Evolutionary conservation across 306 rosid genomes (phyloP).

Genomic region (Cyclanthera cordifolia): DNA sequence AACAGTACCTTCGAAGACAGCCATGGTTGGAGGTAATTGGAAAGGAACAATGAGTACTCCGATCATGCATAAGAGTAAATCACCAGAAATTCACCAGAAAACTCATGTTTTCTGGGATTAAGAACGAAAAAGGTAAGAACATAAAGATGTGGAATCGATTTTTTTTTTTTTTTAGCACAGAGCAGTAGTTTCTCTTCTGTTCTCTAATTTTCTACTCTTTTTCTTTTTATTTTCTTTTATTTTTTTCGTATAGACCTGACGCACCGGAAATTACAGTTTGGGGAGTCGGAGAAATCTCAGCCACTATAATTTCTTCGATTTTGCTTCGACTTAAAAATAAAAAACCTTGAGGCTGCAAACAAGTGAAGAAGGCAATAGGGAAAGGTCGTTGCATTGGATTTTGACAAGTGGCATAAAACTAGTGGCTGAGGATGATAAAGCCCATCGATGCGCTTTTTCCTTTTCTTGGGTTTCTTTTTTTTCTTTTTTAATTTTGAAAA

Average conservation of each 20-base stretch:
- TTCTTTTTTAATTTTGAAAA: constrained; percentile 5
- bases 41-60: constrained; percentile 7
- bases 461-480: not conserved
- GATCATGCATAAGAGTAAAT: constrained; percentile 25
- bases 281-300: constrained; percentile 51
- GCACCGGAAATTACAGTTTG: constrained; percentile 18
- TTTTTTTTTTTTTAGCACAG: not conserved
- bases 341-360: constrained; percentile 34
- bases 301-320: constrained; percentile 63
- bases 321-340: constrained; percentile 7
- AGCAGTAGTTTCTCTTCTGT: not conserved
- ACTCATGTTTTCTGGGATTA: constrained; percentile 30
- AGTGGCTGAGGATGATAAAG: constrained; percentile 27
- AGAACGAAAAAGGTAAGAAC: constrained; percentile 20
- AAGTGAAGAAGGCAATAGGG: constrained; percentile 10
- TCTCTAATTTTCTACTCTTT: not conserved
- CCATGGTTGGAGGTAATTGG: constrained; percentile 25
- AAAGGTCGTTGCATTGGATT: not conserved
- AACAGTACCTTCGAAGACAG: constrained; percentile 30
- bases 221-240: not conserved
- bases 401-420: constrained; percentile 34
- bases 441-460: constrained; percentile 41
- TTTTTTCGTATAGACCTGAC: too few relatives aligned
- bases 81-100: constrained; percentile 24
- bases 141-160: not conserved